Percentiles rank a stretch among this genome's conserved stretches.
Evolutionary conservation across 306 rosid genomes (phyloP).

Genomic region (Inga leiocalycina): DNA sequence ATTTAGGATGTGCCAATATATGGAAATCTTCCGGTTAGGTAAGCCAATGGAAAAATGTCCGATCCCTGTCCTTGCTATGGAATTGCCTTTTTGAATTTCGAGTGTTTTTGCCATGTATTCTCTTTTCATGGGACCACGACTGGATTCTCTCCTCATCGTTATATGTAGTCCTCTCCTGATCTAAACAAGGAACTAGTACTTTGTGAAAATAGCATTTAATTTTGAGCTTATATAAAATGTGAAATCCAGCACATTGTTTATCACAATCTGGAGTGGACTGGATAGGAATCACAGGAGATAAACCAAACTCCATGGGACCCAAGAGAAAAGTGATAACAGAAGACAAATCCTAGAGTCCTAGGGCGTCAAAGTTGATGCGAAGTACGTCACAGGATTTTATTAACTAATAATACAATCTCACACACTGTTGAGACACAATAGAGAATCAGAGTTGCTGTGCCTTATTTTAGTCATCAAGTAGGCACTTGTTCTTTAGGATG

Average conservation of each 20-base stretch:
- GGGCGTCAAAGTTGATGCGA: too few species aligned
- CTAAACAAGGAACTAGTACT: background rate
- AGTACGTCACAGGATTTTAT: too few species aligned
- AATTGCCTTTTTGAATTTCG: background rate
- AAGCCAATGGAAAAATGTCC: background rate
- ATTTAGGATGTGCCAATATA: background rate
- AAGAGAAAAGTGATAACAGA: background rate
- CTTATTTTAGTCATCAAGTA: background rate
- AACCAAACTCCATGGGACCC: background rate
- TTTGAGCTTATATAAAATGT: background rate
- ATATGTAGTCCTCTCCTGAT: background rate
- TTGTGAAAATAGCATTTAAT: background rate
- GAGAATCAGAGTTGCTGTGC: background rate
- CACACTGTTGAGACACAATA: background rate
- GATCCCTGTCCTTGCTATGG: background rate
- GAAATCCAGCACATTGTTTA: background rate
- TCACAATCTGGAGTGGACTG: background rate
- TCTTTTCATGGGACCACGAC: background rate
- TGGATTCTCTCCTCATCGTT: background rate
- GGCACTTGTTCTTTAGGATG: background rate
- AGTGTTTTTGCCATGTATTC: background rate
- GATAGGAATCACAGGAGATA: too few species aligned
- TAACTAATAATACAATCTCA: background rate
- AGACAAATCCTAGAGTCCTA: background rate
- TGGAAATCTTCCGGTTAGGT: constrained; percentile 7